Evolutionary conservation across 192 early-diverging fungal species (phyloP), one percentile per base, ranked within the genome.

Genomic region (Entomortierella chlamydospora): DNA sequence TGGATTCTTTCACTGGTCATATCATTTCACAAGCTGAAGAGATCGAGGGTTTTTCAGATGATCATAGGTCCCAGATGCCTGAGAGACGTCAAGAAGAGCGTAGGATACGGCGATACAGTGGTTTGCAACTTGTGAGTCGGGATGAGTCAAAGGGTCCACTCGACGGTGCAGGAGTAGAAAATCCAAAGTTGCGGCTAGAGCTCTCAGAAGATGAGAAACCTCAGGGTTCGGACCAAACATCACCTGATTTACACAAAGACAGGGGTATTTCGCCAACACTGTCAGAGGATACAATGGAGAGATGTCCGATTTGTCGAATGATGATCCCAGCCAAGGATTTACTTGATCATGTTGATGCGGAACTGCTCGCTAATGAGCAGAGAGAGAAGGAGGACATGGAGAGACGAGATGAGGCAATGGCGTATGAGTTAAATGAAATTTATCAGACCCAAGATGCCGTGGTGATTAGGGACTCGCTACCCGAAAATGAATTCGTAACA

Each of bases 41-140:
- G 25, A 70, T 79, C 31, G 76, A 64, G 10, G 53, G 50, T 18
- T 70, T 79, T 50, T 70, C 76, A 1, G 76, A 79, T 31, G 76
- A 79, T 15, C 45, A 56, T n/a, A 57, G 49, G 29, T 55, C 54
- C 11, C 52, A 59, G 57, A 43, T 20, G 23, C 1, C 31, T 22
- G 20, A 13, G 22, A 29, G 30, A 1, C 28, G 18, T 17, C 68
- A 28, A 26, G 42, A 25, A 3, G 57, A 65, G 34, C 72, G 64
- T 18, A 61, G 31, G 23, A 18, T 25, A 4, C 33, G 52, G 20
- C 43, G 76, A 20, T 61, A 61, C 26, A 66, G 62, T 56, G 68
- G 68, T 1, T 37, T 79, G 0, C 61, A 55, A 13, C 50, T 70
- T 31, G n/a, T 39, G 15, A 39, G 34, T 50, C 39, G 22, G 6